Evolutionary conservation across 1,139 yeast species (phyloP), one percentile per base, ranked within the genome.

Genomic region (Nadsonia starkeyi-henricii): DNA sequence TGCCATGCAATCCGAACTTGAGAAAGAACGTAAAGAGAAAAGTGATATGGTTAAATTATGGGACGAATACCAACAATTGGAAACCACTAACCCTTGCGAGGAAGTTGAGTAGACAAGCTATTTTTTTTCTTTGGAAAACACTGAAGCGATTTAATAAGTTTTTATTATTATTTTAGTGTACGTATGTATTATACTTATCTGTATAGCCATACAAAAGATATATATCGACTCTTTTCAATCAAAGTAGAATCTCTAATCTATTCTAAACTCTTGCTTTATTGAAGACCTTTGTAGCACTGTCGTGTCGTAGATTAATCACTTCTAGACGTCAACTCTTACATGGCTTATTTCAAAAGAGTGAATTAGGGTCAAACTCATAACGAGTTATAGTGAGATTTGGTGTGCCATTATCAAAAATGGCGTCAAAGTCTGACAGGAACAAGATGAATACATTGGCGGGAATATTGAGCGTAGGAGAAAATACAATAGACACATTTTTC

Each of bases 391-490:
- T 13, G 15, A 33, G 17, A 33, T 33, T 15, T 7, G 2, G 49
- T 30, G 26, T 28, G 8, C 44, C 75, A 33, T 71, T 70, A 51
- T 77, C 80, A 58, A 84, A 85, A 8, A 85, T 73, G 55, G 78
- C 75, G 26, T 68, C 73, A 60, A 77, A 82, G 60, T 85, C 86
- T 45, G 74, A 74, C 57, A 85, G 71, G 51, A 83, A 74, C 18
- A 78, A 72, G 45, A 74, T 73, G 52, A 85, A 69, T 4, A 84
- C 74, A 48, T 78, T 81, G 19, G 80, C 70, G 0, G 94, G 79
- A 42, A 85, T 71, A 55, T 81, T 81, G 54, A 85, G 69, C 0
- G 95, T 85, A 2, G 95, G 95, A 3, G 89, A 85, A 63, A 85
- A 84, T 19, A 86, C 95, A 61, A 85, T 85, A 58, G 91, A 81